Evolutionary conservation across 2,329 filamentous ascomycete species (phyloP), one percentile per base, ranked within the genome.

Genomic region (Rutstroemia sydowiana): DNA sequence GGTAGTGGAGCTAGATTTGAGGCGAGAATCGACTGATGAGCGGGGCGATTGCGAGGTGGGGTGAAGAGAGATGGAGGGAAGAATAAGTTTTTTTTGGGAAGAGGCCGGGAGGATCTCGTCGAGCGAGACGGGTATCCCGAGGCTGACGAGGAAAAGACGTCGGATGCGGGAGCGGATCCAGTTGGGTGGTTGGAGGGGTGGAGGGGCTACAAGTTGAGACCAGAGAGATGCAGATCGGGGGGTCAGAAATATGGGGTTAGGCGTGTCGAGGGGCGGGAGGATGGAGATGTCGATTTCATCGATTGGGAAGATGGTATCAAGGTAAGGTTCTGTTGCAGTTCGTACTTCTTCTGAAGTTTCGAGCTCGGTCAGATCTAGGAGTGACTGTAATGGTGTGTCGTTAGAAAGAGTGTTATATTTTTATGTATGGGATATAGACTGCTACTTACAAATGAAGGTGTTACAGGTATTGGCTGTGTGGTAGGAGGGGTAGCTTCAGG

Each of bases 91-190:
- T 77, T 97, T 97, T 68, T 98, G 93, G 70, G 97, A 97, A 11
- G 88, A 95, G 0, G 92, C 91, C 0, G 93, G 93, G 7, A 98
- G 79, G 51, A 98, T 97, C 72, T 98, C 93, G 69, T 98, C 93
- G 0, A 98, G 77, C 63, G 98, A 93, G 41, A 98, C 89, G 1
- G 93, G 93, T 0, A 98, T 93, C 16, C 93, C 93, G 0, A 98
- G 80, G 1, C 91, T 96, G 49, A 98, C 91, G 39, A 98, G 82
- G 68, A 98, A 98, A 23, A 98, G 80, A 26, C 93, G 87, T 48
- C 93, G 84, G 61, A 95, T 98, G 47, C 91, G 88, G 48, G 90
- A 95, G 58, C 93, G 88, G 54, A 96, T 95, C 93, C 93, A 98
- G 69, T 98, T 93, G 0, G 93, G 92, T 5, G 93, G 93, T 63